Percentiles rank a stretch among this genome's conserved stretches.
phyloP scores from a whole-genome alignment of 1,284 basidiomycete genomes.

The Leccinum griseonigrum region DNA sequence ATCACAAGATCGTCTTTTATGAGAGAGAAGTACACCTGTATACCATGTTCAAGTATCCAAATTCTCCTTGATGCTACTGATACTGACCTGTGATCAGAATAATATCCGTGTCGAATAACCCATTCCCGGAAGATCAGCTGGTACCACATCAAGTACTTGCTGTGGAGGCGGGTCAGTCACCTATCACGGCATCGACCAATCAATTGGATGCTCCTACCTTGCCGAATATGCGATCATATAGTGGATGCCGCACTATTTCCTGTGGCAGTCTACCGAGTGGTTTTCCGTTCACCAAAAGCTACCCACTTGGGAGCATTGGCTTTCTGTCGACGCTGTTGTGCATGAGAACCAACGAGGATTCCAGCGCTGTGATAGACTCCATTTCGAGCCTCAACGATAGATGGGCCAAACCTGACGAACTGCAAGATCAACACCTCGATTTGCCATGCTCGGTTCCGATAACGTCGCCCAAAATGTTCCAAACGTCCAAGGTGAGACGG shows the following conservation, averaged over 20 bases:
- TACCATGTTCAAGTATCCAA: not conserved
- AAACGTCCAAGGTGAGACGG: constrained; percentile 26
- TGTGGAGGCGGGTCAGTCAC: constrained; percentile 11
- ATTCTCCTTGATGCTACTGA: too few relatives aligned
- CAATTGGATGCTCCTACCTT: constrained; percentile 17
- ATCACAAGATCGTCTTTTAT: constrained; percentile 29
- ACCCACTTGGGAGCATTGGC: constrained; percentile 28
- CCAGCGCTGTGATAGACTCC: constrained; percentile 28
- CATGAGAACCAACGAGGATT: constrained; percentile 40
- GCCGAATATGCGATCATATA: constrained; percentile 35
- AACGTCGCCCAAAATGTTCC: not conserved
- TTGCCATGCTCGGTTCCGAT: constrained; percentile 8
- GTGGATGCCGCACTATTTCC: constrained; percentile 32
- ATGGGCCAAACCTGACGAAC: constrained; percentile 36
- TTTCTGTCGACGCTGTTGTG: constrained; percentile 13
- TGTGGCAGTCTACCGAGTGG: constrained; percentile 38
- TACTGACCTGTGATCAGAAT: constrained; percentile 26
- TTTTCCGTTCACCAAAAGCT: constrained; percentile 42
- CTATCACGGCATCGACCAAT: not conserved
- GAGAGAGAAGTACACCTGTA: constrained; percentile 28
- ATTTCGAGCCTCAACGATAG: constrained; percentile 32
- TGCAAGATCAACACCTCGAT: constrained; percentile 35
- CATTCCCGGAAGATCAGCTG: constrained; percentile 35
- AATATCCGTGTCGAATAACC: constrained; percentile 32
- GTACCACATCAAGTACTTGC: constrained; percentile 38